Base-by-base conservation (phyloP, 371 early-diverging fungal species). In the Umbelopsis sp. region DNA sequence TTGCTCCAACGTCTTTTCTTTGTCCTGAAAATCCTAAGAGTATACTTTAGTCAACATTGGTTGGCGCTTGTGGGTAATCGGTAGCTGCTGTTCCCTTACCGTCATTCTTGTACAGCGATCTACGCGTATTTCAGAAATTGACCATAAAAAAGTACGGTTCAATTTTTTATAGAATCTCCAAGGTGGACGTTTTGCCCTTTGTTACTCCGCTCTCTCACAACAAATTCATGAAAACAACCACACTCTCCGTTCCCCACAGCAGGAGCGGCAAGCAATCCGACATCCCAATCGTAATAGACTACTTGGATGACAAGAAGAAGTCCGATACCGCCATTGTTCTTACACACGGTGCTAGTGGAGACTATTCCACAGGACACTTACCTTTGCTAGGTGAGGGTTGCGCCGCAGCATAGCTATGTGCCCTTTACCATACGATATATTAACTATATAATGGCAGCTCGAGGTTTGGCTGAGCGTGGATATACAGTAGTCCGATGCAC, bases 311-410 rank as follows among this genome's bases (percentile, higher is more conserved):
- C 12, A 29, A 11, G 7, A 18, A 32, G 32, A 57, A 57, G 35
- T 14, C 29, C 11, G 35, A 29, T 35, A 37, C 57, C 18, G 57
- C 57, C 8, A 32, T 57, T 18, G 57, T 57, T 18, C 37, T 57
- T 8, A 57, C 57, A 18, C 57, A 57, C 29, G 57, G 57, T 6
- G 57, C 57, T 10, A 35, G 57, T 35, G 57, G 57, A 1, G 57
- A 57, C 18, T 57, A 57, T 29, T 57, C 57, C n/a, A 35, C 57
- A 16, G 57, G 57, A 35, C 11, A 57, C 57, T 29, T 57, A 35
- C 57, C 57, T 6, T 35, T 57, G 57, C 57, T 57, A 57, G 57
- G 57, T 57, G 57, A 57, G 57, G 7, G 18, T 35, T 18, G 57
- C 14, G 14, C 12, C 14, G 29, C 7, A 10, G 35, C 38, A 35